Conservation (phyloP, 2,329 filamentous ascomycete species). For the Alternaria consortialis region DNA sequence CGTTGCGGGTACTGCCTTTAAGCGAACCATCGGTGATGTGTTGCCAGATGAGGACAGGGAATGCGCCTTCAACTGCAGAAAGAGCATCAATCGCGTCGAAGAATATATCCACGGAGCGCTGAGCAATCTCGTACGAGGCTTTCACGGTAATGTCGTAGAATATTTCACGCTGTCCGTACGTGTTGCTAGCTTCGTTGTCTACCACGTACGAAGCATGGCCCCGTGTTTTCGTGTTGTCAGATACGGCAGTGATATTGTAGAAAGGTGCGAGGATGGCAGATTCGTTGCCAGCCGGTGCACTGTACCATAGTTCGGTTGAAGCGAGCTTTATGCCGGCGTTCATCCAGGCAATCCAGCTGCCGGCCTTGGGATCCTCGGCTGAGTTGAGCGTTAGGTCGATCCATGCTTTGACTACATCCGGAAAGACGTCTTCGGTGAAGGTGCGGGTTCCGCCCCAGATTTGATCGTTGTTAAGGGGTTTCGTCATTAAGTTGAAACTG, state of each 20-base stretch:
- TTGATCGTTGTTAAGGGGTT: slow-evolving; percentile 18
- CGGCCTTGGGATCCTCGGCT: slow-evolving; percentile 35
- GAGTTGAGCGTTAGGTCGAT: slow-evolving; percentile 12
- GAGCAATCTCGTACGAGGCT: slow-evolving; percentile 20
- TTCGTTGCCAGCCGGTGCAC: slow-evolving; percentile 18
- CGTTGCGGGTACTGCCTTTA: slow-evolving; percentile 30
- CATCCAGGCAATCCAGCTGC: slow-evolving; percentile 37
- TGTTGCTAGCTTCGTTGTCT: slow-evolving; percentile 9
- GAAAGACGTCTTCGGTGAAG: slow-evolving; percentile 18
- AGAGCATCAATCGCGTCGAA: slow-evolving; percentile 12
- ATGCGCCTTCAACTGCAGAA: slow-evolving; percentile 10
- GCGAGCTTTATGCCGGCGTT: slow-evolving; percentile 11
- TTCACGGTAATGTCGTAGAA: slow-evolving; percentile 23
- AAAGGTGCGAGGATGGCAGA: slow-evolving; percentile 6
- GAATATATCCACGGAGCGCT: slow-evolving; percentile 21
- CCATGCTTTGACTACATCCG: slow-evolving; percentile 24
- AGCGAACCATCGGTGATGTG: slow-evolving; percentile 25
- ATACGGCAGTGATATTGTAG: slow-evolving; percentile 6
- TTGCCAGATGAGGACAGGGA: slow-evolving; percentile 24
- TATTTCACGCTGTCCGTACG: slow-evolving; percentile 16
- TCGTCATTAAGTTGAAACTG: slow-evolving; percentile 25
- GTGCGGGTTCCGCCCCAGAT: slow-evolving; percentile 23
- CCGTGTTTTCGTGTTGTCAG: not conserved
- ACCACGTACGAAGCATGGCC: slow-evolving; percentile 5
- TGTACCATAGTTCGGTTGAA: slow-evolving; percentile 27